Evolutionary conservation across 345 rosid species (phyloP).

Genomic region (Camelina sativa): DNA sequence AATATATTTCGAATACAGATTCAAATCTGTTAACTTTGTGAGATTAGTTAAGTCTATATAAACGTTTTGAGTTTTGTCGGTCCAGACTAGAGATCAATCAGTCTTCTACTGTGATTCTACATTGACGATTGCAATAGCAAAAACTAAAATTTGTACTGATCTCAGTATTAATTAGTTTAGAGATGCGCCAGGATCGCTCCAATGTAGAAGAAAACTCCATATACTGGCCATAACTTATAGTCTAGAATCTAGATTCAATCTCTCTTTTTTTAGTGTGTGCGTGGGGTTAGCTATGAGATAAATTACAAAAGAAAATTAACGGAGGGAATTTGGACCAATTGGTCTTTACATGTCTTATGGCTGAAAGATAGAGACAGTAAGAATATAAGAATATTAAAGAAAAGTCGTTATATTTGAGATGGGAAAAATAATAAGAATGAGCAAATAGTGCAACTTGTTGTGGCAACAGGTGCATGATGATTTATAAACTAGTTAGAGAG

Average conservation of each 20-base stretch:
- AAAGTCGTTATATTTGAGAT: background rate
- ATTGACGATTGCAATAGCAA: too few relatives aligned
- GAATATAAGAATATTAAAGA: background rate
- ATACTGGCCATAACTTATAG: background rate
- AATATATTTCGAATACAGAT: background rate
- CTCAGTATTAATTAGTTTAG: background rate
- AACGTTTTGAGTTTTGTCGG: background rate
- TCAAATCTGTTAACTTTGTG: background rate
- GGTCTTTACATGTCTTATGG: conserved; percentile 1
- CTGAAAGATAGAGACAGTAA: conserved; percentile 2
- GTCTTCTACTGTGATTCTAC: too few relatives aligned
- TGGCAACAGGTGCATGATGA: background rate
- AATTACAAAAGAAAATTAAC: background rate
- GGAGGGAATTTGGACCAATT: background rate
- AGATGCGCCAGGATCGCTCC: background rate
- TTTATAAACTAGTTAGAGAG: background rate
- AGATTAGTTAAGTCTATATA: background rate
- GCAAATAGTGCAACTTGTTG: conserved; percentile 26
- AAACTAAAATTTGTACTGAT: background rate
- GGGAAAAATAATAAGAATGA: conserved; percentile 1
- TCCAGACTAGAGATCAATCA: background rate
- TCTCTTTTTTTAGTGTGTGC: background rate
- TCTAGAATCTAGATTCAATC: too few relatives aligned
- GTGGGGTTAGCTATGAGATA: conserved; percentile 12
- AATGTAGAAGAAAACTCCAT: background rate